Evolutionary conservation across 139 green algal species (phyloP), one percentile per base, ranked within the genome.

Genomic region (Chlorella vulgaris): DNA sequence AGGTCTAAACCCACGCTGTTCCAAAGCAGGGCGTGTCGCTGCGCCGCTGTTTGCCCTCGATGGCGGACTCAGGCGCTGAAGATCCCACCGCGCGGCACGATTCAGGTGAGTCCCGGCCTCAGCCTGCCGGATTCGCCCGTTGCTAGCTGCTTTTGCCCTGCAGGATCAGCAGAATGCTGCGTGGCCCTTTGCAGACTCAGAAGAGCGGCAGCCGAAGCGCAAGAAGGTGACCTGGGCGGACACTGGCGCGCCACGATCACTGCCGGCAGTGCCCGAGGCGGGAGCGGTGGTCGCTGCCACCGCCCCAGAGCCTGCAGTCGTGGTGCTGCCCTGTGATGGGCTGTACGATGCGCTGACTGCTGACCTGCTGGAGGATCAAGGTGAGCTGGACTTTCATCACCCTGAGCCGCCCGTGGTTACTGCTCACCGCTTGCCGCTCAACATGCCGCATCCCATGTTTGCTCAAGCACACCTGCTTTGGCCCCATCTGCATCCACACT

Each of bases 171-270:
- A n/a, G n/a, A n/a, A n/a, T n/a, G n/a, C n/a, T n/a, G n/a, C n/a
- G n/a, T n/a, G n/a, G n/a, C n/a, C n/a, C n/a, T n/a, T n/a, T n/a
- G 82, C 82, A 13, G 82, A 82, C 43, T 70, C 69, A 7, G 73
- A 68, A 26, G 28, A 71, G 10, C 55, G 40, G 58, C 35, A 71
- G 74, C 55, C 55, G 28, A 36, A 71, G 58, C 33, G 24, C 3
- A 26, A 21, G 18, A 13, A 13, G 4, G 71, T 31, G 24, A 39
- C 19, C 24, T 38, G 26, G 68, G 68, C 15, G 68, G 40, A n/a
- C 3, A 39, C 38, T 0, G 68, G 4, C 24, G 40, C 4, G 21
- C 26, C 68, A 2, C 39, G 28, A 22, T 38, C 68, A 28, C 6
- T 10, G 7, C n/a, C 42, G 5, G 66, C 19, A 21, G 35, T 8